A percentile compares a stretch with the other conserved stretches of the same genome.
phyloP scores from a whole-genome alignment of 768 basidiomycete genomes.

The Podaxis sp. region DNA sequence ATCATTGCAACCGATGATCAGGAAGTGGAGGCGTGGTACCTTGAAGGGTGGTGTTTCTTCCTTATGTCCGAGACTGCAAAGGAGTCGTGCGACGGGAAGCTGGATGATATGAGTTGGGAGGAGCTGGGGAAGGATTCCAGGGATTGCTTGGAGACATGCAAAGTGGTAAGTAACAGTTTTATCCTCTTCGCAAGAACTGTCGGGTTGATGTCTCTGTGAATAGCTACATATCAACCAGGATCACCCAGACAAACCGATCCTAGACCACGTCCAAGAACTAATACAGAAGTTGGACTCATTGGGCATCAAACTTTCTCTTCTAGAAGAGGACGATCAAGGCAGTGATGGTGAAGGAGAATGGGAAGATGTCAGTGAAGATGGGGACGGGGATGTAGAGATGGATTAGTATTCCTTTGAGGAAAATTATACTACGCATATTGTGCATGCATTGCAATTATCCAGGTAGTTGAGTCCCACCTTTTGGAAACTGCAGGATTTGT shows the following conservation, averaged over 20 bases:
- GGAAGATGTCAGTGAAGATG: constrained; percentile 64
- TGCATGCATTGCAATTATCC: not conserved
- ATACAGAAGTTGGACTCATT: constrained; percentile 62
- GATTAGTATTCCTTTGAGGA: constrained; percentile 26
- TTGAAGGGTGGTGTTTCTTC: constrained; percentile 94
- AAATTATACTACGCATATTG: constrained; percentile 1
- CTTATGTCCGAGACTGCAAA: constrained; percentile 74
- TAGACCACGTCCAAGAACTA: constrained; percentile 76
- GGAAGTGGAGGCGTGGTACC: constrained; percentile 90
- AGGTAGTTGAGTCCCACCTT: no score
- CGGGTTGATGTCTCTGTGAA: constrained; percentile 9
- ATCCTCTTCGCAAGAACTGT: constrained; percentile 1
- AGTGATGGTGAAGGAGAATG: constrained; percentile 61
- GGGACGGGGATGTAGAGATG: constrained; percentile 60
- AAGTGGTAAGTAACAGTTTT: constrained; percentile 51
- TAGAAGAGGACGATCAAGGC: constrained; percentile 47
- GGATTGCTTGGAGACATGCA: constrained; percentile 83
- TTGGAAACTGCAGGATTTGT: no score
- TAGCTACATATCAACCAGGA: constrained; percentile 73
- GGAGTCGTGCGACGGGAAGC: constrained; percentile 45
- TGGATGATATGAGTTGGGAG: constrained; percentile 63
- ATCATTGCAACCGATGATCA: constrained; percentile 81
- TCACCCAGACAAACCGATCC: constrained; percentile 73
- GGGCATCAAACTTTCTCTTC: constrained; percentile 63
- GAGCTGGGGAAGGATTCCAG: constrained; percentile 78